Percentiles rank a stretch among this genome's conserved stretches.
These are phyloP conservation scores for Nemania serpens DNA, from an alignment of 2,329 filamentous ascomycete species.

Conservation along the genomic window DNA sequence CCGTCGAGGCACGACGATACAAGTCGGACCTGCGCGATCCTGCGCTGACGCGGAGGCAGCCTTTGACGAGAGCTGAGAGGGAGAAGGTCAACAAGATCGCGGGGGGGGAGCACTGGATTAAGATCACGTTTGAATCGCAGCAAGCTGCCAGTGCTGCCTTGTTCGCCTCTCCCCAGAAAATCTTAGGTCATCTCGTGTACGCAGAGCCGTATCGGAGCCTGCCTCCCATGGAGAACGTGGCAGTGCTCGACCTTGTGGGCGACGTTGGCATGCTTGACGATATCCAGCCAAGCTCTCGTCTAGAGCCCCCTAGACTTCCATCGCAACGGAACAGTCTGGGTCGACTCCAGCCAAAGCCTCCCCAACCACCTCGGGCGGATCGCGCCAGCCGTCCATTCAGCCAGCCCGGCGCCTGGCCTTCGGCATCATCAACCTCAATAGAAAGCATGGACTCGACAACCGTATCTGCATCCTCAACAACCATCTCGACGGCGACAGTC, in stretches of 20 bases:
- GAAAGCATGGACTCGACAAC: slow-evolving; percentile 61
- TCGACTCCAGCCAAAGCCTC: slow-evolving; percentile 41
- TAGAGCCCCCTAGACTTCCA: slow-evolving; percentile 29
- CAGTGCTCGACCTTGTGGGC: slow-evolving; percentile 59
- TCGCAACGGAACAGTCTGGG: slow-evolving; percentile 35
- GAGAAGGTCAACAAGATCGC: slow-evolving; percentile 79
- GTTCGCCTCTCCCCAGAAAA: slow-evolving; percentile 71
- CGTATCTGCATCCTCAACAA: slow-evolving; percentile 48
- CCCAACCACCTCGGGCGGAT: slow-evolving; percentile 28
- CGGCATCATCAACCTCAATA: slow-evolving; percentile 56
- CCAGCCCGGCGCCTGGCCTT: slow-evolving; percentile 46
- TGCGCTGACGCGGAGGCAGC: slow-evolving; percentile 67
- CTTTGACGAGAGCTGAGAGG: slow-evolving; percentile 73
- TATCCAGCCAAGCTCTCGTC: slow-evolving; percentile 19
- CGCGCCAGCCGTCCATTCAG: slow-evolving; percentile 21
- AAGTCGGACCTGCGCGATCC: slow-evolving; percentile 76
- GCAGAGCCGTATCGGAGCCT: slow-evolving; percentile 72
- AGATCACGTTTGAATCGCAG: slow-evolving; percentile 77
- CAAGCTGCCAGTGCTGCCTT: slow-evolving; percentile 72
- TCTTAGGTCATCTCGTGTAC: slow-evolving; percentile 71
- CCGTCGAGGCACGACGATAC: slow-evolving; percentile 70
- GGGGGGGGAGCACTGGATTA: slow-evolving; percentile 91
- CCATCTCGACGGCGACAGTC: slow-evolving; percentile 52
- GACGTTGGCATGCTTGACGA: slow-evolving; percentile 44
- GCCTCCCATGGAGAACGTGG: slow-evolving; percentile 66